Evolutionary conservation across 306 rosid genomes (phyloP), one percentile per base, ranked within the genome.

Genomic region (Citrullus colocynthis): DNA sequence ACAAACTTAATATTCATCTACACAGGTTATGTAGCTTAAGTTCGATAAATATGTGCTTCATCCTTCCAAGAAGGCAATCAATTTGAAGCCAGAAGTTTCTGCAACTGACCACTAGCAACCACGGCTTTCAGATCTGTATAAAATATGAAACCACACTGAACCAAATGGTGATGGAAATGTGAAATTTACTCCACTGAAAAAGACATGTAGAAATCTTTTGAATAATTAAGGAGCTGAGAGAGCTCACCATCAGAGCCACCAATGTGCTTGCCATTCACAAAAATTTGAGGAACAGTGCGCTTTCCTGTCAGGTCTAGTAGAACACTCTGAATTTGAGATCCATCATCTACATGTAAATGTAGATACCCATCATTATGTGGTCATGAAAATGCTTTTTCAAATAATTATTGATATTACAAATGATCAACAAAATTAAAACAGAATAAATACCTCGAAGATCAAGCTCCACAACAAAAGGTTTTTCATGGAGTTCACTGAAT

Each of bases 161-260:
- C 17, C 7, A 64, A 71, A 56, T 7, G 16, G 52, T 52, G 17
- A 57, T 20, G 57, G 39, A 52, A 54, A 21, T 11, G 17, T 3
- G 20, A 63, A 73, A 74, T 21, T 21, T 48, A 24, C n/a, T 45
- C 76, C 6, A 66, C 74, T 21, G 34, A 57, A 37, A 2, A 30
- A 20, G 69, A 7, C 20, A 6, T 10, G 8, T n/a, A 78, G 14
- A 78, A 51, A 15, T 44, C 30, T 48, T 48, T 15, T 2, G 17
- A 32, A 62, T 2, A 55, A 81, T 54, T 11, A 45, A 70, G 34
- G 76, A 80, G 73, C 16, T 20, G 70, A 80, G 78, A 80, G 77
- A 80, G 86, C 91, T 81, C 81, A 92, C 97, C 97, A 83, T 92
- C 97, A 65, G 88, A 90, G 77, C 97, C 98, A 81, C 97, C 98